A percentile compares a stretch with the other conserved stretches of the same genome.
Conservation (phyloP, 2,329 filamentous ascomycete genomes). For the Fusarium sublunatum region DNA sequence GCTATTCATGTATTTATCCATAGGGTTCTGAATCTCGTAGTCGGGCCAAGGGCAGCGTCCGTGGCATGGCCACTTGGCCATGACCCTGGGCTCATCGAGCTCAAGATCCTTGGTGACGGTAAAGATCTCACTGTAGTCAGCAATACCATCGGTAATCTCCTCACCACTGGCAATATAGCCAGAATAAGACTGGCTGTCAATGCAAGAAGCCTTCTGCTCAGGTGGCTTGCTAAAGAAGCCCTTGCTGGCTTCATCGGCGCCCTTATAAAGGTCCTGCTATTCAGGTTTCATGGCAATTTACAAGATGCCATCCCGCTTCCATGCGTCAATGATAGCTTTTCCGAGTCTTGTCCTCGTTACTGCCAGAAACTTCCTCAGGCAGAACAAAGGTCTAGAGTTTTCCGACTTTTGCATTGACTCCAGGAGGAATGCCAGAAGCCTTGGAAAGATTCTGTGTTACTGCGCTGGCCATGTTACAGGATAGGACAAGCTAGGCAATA, state of each 20-base stretch:
- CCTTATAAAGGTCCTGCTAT: conserved; percentile 52
- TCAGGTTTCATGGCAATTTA: conserved; percentile 55
- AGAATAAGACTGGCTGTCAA: conserved; percentile 59
- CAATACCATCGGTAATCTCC: conserved; percentile 60
- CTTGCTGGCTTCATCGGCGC: conserved; percentile 53
- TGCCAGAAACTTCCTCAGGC: conserved; percentile 52
- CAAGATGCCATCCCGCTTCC: conserved; percentile 59
- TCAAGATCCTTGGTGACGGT: conserved; percentile 62
- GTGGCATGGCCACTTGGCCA: conserved; percentile 60
- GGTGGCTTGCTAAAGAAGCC: conserved; percentile 54
- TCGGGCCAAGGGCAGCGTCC: conserved; percentile 62
- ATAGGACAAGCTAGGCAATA: not conserved
- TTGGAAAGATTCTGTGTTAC: not conserved
- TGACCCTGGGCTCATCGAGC: conserved; percentile 53
- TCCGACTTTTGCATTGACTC: conserved; percentile 40
- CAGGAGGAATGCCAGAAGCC: conserved; percentile 44
- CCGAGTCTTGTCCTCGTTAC: conserved; percentile 52
- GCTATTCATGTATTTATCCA: conserved; percentile 56
- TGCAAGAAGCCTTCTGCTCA: conserved; percentile 55
- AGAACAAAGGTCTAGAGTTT: conserved; percentile 57
- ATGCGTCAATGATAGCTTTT: conserved; percentile 55
- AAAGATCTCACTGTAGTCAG: conserved; percentile 65
- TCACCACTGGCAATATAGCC: conserved; percentile 63
- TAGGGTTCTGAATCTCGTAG: conserved; percentile 52
- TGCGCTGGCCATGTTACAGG: not conserved